Evolutionary conservation across 129 eudicot genomes (phyloP), one percentile per base, ranked within the genome.

Genomic region (Flaveria linearis): DNA sequence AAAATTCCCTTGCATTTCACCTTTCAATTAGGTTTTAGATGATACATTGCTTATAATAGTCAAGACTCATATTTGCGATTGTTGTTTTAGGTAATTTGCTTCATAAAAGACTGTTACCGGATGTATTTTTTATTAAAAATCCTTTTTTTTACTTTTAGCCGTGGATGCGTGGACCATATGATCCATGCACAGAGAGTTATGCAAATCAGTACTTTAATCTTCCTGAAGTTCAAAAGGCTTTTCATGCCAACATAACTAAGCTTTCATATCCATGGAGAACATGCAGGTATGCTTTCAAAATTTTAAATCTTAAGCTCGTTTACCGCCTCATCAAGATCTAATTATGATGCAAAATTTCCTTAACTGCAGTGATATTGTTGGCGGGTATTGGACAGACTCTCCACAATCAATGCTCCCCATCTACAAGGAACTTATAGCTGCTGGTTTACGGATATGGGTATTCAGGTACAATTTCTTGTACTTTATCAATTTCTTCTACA

Each of bases 81-180:
- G 14, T 13, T 13, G 69, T 63, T 63, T 15, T 16, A 63, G 20
- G 20, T 63, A 25, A 33, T 11, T 30, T 17, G 62, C 26, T 63
- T 63, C 17, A 2, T 36, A 65, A 65, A 65, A 33, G 45, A 63
- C 10, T 60, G 33, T 16, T 14, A 64, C 18, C 47, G 16, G n/a
- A 16, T n/a, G 9, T 41, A 17, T n/a, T 41, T 18, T 25, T 49
- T 22, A 69, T 39, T 30, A 61, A 25, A 52, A 33, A 11, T 42
- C 10, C 1, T 13, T 58, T 9, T 22, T 53, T 53, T 22, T 60
- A 3, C 17, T 47, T 30, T 60, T 4, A 95, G 99, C 96, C 99
- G 53, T 91, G 99, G 99, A 91, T 89, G 96, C 82, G 83, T 2
- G 91, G 94, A 83, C 95, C 92, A 5, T 95, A 95, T 77, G 99